These are phyloP conservation scores for Megacollybia platyphylla DNA, from an alignment of 1,284 basidiomycete species.

Conservation along the genomic window DNA sequence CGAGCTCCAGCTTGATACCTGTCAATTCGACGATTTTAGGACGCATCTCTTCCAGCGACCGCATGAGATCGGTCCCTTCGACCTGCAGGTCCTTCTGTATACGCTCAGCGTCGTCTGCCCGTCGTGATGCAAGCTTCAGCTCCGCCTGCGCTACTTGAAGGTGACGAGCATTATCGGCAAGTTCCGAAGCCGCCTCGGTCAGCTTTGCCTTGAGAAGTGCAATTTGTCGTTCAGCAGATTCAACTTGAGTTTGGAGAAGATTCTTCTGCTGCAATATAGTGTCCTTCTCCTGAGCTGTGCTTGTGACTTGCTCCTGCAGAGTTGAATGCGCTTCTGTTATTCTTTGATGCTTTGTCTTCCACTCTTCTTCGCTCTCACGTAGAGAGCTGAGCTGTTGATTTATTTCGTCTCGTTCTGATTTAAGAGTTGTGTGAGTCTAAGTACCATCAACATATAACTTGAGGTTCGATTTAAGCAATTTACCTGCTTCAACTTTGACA, in stretches of 20 bases:
- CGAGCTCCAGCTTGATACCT: slow-evolving; percentile 50
- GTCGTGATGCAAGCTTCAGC: slow-evolving; percentile 42
- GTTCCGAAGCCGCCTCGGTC: slow-evolving; percentile 36
- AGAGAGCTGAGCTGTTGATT: slow-evolving; percentile 28
- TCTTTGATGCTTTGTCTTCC: slow-evolving; percentile 29
- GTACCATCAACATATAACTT: slow-evolving; percentile 5
- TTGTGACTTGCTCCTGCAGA: slow-evolving; percentile 27
- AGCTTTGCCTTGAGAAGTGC: slow-evolving; percentile 46
- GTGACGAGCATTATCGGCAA: slow-evolving; percentile 39
- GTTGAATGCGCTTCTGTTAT: slow-evolving; percentile 28
- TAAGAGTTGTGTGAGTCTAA: slow-evolving; percentile 44
- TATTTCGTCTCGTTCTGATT: slow-evolving; percentile 45
- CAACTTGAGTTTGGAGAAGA: slow-evolving; percentile 31
- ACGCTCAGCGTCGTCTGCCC: slow-evolving; percentile 62
- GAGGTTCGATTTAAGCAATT: slow-evolving; percentile 1
- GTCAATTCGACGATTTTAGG: slow-evolving; percentile 73
- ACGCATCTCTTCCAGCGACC: slow-evolving; percentile 73
- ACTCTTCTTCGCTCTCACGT: slow-evolving; percentile 28
- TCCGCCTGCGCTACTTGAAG: slow-evolving; percentile 51
- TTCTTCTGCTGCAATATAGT: slow-evolving; percentile 33
- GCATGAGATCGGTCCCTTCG: slow-evolving; percentile 62
- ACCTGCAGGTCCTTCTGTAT: slow-evolving; percentile 56
- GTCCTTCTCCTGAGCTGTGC: slow-evolving; percentile 31
- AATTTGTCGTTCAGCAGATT: slow-evolving; percentile 29
- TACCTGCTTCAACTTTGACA: slow-evolving; percentile 68